Conservation (phyloP, 1,284 basidiomycete species). For the Neolentinus lepideus region DNA sequence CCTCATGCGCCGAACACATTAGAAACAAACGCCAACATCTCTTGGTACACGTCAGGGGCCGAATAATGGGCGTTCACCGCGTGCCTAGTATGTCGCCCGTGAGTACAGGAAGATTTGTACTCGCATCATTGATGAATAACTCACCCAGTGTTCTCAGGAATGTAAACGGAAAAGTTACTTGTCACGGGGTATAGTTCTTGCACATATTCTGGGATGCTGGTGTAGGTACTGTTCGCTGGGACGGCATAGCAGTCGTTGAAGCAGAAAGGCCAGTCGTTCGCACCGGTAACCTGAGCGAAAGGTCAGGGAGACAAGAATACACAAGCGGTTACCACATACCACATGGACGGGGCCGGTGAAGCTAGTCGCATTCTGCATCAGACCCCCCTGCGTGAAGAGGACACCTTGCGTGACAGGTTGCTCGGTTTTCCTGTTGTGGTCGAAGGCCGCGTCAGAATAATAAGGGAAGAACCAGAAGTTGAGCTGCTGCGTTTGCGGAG, state of each 20-base stretch:
- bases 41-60: not conserved
- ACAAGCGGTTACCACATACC: not conserved
- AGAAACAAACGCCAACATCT: not conserved
- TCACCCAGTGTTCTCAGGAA: slow-evolving; percentile 7
- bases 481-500: slow-evolving; percentile 10
- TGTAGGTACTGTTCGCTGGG: slow-evolving; percentile 6
- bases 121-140: not conserved
- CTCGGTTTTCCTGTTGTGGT: slow-evolving; percentile 7
- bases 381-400: slow-evolving; percentile 9
- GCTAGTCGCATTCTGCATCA: slow-evolving; percentile 8
- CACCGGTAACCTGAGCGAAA: slow-evolving; percentile 10
- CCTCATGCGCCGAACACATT: not conserved
- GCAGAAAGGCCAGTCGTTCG: slow-evolving; percentile 13
- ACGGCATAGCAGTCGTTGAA: slow-evolving; percentile 13
- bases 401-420: slow-evolving; percentile 13
- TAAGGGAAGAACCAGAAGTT: slow-evolving; percentile 13
- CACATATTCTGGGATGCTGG: slow-evolving; percentile 8
- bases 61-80: not conserved
- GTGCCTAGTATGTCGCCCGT: not conserved
- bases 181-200: slow-evolving; percentile 10
- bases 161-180: slow-evolving; percentile 11
- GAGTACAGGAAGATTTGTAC: too few species aligned
- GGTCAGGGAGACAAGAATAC: not conserved
- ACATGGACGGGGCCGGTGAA: slow-evolving; percentile 12
- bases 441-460: slow-evolving; percentile 7